These are phyloP conservation scores for Rhazya stricta DNA, from an alignment of 257 asterid genomes.

Conservation along the genomic window DNA sequence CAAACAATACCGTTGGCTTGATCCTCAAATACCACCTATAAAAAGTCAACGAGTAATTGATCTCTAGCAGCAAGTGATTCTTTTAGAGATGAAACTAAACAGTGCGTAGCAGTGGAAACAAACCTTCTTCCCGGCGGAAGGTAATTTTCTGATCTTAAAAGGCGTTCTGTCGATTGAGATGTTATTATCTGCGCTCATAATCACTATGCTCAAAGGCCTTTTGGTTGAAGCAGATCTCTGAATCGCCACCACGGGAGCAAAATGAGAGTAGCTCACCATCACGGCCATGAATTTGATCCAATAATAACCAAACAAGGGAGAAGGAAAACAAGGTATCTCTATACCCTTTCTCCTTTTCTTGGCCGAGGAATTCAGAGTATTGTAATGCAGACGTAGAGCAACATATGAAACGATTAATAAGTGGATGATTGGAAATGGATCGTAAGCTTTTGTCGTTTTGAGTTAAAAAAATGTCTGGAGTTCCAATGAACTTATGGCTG, in stretches of 20 bases:
- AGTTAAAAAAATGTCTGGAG: neutral
- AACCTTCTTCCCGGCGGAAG: constrained; percentile 32
- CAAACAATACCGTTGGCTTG: constrained; percentile 25
- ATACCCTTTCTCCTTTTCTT: neutral
- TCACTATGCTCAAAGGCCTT: constrained; percentile 19
- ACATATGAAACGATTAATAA: neutral
- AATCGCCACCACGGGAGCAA: constrained; percentile 19
- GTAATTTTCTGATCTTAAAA: constrained; percentile 44
- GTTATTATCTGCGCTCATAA: constrained; percentile 41
- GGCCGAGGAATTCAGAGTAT: neutral
- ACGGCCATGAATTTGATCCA: constrained; percentile 38
- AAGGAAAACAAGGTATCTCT: neutral
- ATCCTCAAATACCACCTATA: constrained; percentile 27
- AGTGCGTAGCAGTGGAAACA: neutral
- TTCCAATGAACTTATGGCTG: constrained; percentile 10
- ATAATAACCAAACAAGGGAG: neutral
- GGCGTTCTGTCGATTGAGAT: constrained; percentile 18
- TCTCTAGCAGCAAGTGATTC: neutral
- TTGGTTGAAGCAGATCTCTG: constrained; percentile 15
- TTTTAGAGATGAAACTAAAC: neutral
- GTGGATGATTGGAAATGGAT: neutral
- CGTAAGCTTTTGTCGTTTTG: neutral
- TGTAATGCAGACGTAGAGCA: neutral
- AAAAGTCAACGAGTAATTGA: neutral
- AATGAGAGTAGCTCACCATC: constrained; percentile 13